Conservation (phyloP, 768 basidiomycete species). For the Boletus coccyginus region DNA sequence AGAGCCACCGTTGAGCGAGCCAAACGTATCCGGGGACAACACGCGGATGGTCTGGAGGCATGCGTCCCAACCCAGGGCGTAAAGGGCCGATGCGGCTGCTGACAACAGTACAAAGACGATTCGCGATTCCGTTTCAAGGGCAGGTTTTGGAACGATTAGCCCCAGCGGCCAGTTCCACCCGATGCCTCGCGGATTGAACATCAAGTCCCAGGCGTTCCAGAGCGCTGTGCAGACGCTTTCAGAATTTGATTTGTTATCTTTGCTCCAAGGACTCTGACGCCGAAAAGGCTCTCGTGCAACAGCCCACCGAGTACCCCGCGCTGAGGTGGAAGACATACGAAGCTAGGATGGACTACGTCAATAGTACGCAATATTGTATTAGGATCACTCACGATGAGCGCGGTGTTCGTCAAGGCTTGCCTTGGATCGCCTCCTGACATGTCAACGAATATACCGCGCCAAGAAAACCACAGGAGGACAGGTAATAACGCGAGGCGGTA, state of each 20-base stretch:
- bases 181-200: conserved; percentile 21
- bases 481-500: conserved; percentile 51
- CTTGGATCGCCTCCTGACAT: conserved; percentile 12
- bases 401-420: conserved; percentile 10
- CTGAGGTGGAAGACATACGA: conserved; percentile 6
- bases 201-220: conserved; percentile 29
- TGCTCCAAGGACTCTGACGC: neutral
- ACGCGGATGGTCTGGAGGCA: conserved; percentile 6
- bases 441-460: conserved; percentile 34
- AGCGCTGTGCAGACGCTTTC: conserved; percentile 6
- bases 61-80: conserved; percentile 12
- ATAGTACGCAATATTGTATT: neutral
- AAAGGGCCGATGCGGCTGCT: neutral
- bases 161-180: conserved; percentile 28
- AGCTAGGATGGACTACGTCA: conserved; percentile 1
- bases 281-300: conserved; percentile 8
- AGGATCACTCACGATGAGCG: conserved; percentile 14
- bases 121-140: conserved; percentile 7
- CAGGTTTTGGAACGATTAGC: conserved; percentile 12
- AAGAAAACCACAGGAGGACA: conserved; percentile 42
- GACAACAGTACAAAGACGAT: conserved; percentile 10
- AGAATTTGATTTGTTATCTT: neutral
- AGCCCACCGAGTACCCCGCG: conserved; percentile 19
- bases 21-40: conserved; percentile 40
- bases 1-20: conserved; percentile 28